Percentiles rank a stretch among this genome's conserved stretches.
phyloP scores from a whole-genome alignment of 768 basidiomycete genomes.

The Russula compacta region DNA sequence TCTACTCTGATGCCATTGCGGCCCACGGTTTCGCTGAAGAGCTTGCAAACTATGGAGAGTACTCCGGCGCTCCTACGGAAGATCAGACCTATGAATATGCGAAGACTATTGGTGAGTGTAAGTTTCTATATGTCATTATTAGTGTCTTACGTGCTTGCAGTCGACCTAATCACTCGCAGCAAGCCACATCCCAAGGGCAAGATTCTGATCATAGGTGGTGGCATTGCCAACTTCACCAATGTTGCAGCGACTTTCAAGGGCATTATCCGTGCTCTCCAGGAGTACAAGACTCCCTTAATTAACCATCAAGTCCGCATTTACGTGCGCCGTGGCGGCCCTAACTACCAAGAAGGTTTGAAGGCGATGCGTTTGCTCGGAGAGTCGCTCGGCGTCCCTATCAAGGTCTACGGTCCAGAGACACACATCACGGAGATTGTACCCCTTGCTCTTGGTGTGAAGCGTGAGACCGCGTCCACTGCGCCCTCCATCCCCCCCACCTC shows the following conservation, averaged over 20 bases:
- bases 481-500: slow-evolving; percentile 39
- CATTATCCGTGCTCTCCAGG: slow-evolving; percentile 94
- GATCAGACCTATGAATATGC: slow-evolving; percentile 99
- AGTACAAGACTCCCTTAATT: slow-evolving; percentile 80
- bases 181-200: slow-evolving; percentile 79
- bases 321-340: slow-evolving; percentile 96
- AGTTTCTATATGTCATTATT: neutral
- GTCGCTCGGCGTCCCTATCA: slow-evolving; percentile 94
- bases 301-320: slow-evolving; percentile 86
- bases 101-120: slow-evolving; percentile 81
- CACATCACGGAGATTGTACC: slow-evolving; percentile 99
- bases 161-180: slow-evolving; percentile 94
- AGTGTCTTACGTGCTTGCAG: slow-evolving; percentile 29
- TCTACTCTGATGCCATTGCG: slow-evolving; percentile 68
- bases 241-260: slow-evolving; percentile 99
- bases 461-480: slow-evolving; percentile 34
- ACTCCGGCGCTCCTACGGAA: slow-evolving; percentile 96
- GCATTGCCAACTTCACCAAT: slow-evolving; percentile 99
- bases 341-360: slow-evolving; percentile 98
- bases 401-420: slow-evolving; percentile 94
- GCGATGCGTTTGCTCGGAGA: slow-evolving; percentile 97
- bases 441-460: slow-evolving; percentile 85
- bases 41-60: slow-evolving; percentile 99
- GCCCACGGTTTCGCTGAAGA: slow-evolving; percentile 95
- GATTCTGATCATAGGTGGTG: slow-evolving; percentile 98